These are phyloP conservation scores for Keithomyces neogunnii DNA, from an alignment of 2,329 filamentous ascomycete genomes.

Conservation along the genomic window DNA sequence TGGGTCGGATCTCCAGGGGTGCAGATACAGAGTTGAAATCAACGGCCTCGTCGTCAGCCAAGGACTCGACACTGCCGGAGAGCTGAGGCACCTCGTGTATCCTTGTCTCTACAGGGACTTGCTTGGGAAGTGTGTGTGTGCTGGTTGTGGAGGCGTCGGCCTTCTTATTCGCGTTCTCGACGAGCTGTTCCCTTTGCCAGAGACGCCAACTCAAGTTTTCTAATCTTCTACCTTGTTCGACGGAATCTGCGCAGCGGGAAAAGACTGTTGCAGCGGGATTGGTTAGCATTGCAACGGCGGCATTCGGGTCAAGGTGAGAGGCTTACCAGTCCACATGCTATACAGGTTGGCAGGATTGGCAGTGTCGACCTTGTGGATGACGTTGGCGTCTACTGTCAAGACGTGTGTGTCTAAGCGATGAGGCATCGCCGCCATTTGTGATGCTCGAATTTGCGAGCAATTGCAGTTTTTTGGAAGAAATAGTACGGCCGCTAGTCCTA, in stretches of 20 bases:
- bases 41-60: conserved; percentile 58
- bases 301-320: not conserved
- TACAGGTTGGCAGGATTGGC: conserved; percentile 87
- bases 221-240: conserved; percentile 84
- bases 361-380: conserved; percentile 92
- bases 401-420: conserved; percentile 76
- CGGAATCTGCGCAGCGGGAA: conserved; percentile 85
- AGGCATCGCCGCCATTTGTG: conserved; percentile 55
- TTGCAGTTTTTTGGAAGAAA: not conserved
- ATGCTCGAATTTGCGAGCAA: conserved; percentile 30
- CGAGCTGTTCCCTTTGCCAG: conserved; percentile 74
- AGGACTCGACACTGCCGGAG: conserved; percentile 69
- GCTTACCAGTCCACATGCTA: conserved; percentile 93
- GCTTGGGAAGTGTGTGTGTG: conserved; percentile 37
- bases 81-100: conserved; percentile 58
- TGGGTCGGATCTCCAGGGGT: conserved; percentile 55
- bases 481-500: not conserved
- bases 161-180: conserved; percentile 64
- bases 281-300: conserved; percentile 21
- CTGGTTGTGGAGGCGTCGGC: conserved; percentile 27
- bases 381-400: conserved; percentile 81
- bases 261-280: conserved; percentile 54
- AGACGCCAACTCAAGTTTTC: conserved; percentile 95
- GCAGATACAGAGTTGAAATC: conserved; percentile 47
- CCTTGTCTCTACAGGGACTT: conserved; percentile 35